These are phyloP conservation scores for Trichocomaceae sp. DNA, from an alignment of 2,329 filamentous ascomycete species.

Conservation along the genomic window DNA sequence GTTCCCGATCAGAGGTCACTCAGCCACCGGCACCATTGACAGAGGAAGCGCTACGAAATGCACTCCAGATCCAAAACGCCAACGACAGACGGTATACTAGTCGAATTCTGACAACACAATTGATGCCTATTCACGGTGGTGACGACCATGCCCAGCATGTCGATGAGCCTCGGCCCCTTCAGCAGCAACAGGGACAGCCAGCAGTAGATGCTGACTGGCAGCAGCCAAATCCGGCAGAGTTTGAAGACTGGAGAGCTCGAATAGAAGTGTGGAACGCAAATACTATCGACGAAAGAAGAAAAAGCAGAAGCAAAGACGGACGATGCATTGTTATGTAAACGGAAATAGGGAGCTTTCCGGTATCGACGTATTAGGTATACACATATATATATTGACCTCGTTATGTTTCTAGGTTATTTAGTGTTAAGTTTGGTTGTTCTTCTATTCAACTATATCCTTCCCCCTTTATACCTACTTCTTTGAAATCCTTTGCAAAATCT, in stretches of 20 bases:
- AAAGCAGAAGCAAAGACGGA: slow-evolving; percentile 22
- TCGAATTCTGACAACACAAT: neutral
- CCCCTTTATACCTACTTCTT: too few relatives aligned
- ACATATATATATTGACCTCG: neutral
- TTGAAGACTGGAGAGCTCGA: slow-evolving; percentile 31
- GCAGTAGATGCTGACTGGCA: slow-evolving; percentile 5
- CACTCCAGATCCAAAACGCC: slow-evolving; percentile 1
- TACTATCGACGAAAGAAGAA: slow-evolving; percentile 31
- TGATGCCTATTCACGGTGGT: neutral
- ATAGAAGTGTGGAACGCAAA: slow-evolving; percentile 36
- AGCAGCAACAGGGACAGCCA: neutral
- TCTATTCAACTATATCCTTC: too few relatives aligned
- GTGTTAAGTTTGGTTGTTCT: neutral
- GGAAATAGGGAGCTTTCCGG: neutral
- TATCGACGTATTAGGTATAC: neutral
- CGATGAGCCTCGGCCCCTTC: neutral
- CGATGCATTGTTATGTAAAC: slow-evolving; percentile 35
- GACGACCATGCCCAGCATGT: too few relatives aligned
- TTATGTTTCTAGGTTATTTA: neutral
- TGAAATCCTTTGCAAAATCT: too few relatives aligned
- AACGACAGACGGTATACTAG: neutral
- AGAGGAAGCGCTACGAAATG: slow-evolving; percentile 11
- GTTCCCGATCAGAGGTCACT: slow-evolving; percentile 19
- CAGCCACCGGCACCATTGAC: slow-evolving; percentile 13
- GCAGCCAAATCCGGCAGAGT: slow-evolving; percentile 6